Evolutionary conservation across 1,139 yeast species (phyloP).

Genomic region (Geotrichum macrosporum): DNA sequence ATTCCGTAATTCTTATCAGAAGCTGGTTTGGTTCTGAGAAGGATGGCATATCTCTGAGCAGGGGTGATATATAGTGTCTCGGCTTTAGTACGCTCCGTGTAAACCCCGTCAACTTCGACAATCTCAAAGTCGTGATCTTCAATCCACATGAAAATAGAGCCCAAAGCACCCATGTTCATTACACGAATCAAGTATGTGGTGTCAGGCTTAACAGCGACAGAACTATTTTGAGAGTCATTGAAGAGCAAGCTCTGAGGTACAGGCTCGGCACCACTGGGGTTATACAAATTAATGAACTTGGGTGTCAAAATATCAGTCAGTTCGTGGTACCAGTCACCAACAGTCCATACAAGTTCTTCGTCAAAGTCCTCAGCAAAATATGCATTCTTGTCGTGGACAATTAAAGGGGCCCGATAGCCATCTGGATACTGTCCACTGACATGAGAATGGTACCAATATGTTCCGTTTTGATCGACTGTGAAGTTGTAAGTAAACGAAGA

Average conservation of each 20-base stretch:
- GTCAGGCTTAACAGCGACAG: conserved; percentile 70
- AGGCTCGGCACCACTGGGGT: conserved; percentile 97
- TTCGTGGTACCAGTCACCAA: conserved; percentile 84
- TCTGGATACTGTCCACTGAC: conserved; percentile 82
- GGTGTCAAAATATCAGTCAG: conserved; percentile 49
- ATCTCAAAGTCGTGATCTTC: conserved; percentile 81
- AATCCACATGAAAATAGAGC: conserved; percentile 76
- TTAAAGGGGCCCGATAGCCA: conserved; percentile 78
- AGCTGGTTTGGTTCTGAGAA: conserved; percentile 62
- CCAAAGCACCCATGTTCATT: conserved; percentile 80
- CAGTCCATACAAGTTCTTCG: conserved; percentile 61
- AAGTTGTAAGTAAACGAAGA: conserved; percentile 67
- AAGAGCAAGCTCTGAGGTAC: conserved; percentile 74
- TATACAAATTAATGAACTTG: conserved; percentile 60
- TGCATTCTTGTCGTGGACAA: conserved; percentile 57
- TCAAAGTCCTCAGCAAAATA: conserved; percentile 57
- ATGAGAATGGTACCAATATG: conserved; percentile 97
- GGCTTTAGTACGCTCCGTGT: conserved; percentile 62
- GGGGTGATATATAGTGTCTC: conserved; percentile 60
- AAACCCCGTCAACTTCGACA: conserved; percentile 79
- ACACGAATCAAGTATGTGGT: conserved; percentile 76
- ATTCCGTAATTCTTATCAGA: conserved; percentile 66
- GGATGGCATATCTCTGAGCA: conserved; percentile 75
- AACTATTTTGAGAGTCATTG: conserved; percentile 69
- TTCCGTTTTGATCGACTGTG: conserved; percentile 80